Base-by-base conservation (phyloP, 306 rosid species). In the Aeschynomene evenia region DNA sequence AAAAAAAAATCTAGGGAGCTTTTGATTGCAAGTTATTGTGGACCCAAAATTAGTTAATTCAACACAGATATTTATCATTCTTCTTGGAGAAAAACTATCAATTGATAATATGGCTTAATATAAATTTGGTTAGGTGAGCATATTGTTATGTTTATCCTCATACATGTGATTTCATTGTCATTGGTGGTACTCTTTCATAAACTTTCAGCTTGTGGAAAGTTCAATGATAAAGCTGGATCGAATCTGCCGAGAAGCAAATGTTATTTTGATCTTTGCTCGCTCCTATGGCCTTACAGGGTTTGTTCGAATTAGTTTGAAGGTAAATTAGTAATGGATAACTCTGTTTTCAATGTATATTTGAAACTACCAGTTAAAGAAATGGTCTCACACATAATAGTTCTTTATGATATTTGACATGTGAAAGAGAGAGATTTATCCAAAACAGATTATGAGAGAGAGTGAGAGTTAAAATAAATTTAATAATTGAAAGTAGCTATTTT, bases 261-360 rank as follows among this genome's bases (percentile, higher is more conserved):
- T 88, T 73, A 85, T 82, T 66, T 71, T 88, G 86, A 66, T 94
- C 31, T 78, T 88, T 81, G 98, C 97, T 79, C 97, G 98, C 71
- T 90, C 98, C 61, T 94, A 94, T 74, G 98, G 98, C 65, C 94
- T 94, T 63, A 81, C 96, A 46, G 98, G 98, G 63, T 83, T 94
- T 72, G 90, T 94, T 63, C 86, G 98, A 73, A 87, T 89, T 76
- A 94, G 99, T 87, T 54, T 89, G 65, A 87, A 91, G 99, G 99
- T 91, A 87, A 73, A 45, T 65, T 8, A 40, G 26, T 52, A 34
- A 60, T 40, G 24, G 8, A 59, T 12, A 57, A 46, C 21, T 46
- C 63, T 54, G 22, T 22, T 42, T 69, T 62, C 26, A 13, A 11
- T n/a, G 19, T 42, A n/a, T 33, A 21, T 65, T 60, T 77, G 21